phyloP scores from a whole-genome alignment of 768 basidiomycete species.

The Calocera cornea region DNA sequence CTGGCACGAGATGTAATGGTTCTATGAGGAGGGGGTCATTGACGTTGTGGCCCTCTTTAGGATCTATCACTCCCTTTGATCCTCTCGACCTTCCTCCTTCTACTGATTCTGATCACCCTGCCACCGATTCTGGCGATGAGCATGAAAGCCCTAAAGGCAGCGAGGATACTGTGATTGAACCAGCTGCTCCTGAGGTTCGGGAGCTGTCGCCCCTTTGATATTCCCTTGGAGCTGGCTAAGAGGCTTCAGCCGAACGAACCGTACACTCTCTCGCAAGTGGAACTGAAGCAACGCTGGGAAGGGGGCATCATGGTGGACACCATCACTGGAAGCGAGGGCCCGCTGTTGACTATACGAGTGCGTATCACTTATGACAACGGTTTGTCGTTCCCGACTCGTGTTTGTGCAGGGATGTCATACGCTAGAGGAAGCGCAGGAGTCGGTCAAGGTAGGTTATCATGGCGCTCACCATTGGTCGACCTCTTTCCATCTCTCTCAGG shows the following conservation, averaged over 20 bases:
- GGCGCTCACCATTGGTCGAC: background rate
- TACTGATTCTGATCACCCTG: constrained; percentile 2
- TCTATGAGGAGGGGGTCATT: background rate
- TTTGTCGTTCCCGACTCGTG: background rate
- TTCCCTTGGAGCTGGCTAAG: too few relatives aligned
- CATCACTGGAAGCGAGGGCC: background rate
- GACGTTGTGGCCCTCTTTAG: background rate
- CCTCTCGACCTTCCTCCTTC: background rate
- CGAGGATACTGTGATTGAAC: background rate
- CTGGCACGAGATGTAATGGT: background rate
- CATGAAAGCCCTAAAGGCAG: background rate
- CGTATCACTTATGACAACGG: background rate
- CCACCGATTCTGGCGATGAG: background rate
- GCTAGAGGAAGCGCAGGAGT: background rate
- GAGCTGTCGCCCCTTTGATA: too few relatives aligned
- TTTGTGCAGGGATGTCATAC: background rate
- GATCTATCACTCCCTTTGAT: background rate
- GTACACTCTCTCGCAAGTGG: background rate
- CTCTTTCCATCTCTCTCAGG: background rate
- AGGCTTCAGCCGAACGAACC: background rate
- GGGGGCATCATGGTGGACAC: background rate
- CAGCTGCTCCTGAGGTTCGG: too few relatives aligned
- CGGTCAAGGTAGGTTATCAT: background rate
- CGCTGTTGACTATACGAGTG: background rate
- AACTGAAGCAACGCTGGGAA: background rate